Conservation (phyloP, 352 stramenopile genomes). For the Plasmopara muralis region DNA sequence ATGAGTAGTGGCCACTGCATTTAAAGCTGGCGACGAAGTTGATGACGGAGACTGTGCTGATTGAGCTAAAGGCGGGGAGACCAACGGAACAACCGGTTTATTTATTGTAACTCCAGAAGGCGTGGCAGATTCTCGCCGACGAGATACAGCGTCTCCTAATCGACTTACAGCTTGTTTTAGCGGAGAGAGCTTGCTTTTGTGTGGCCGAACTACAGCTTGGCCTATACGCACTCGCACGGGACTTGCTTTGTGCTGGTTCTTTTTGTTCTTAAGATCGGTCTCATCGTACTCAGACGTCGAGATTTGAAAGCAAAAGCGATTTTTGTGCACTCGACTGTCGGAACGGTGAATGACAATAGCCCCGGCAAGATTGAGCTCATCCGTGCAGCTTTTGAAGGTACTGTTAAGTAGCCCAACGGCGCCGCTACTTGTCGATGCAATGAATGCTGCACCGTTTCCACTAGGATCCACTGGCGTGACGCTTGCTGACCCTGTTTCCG, state of each 20-base stretch:
- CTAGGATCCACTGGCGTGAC: constrained; percentile 11
- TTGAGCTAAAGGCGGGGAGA: constrained; percentile 11
- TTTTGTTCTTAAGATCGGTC: constrained; percentile 10
- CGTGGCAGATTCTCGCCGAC: constrained; percentile 20
- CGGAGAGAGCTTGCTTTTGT: constrained; percentile 50
- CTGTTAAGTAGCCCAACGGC: not conserved
- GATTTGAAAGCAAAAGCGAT: constrained; percentile 79
- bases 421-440: constrained; percentile 12
- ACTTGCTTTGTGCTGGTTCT: constrained; percentile 18
- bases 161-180: constrained; percentile 54
- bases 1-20: constrained; percentile 6
- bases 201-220: constrained; percentile 15
- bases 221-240: constrained; percentile 12
- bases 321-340: constrained; percentile 58
- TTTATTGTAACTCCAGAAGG: constrained; percentile 1
- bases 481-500: constrained; percentile 31
- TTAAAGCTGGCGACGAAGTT: constrained; percentile 5
- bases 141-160: constrained; percentile 38
- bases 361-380: constrained; percentile 61
- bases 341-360: constrained; percentile 78
- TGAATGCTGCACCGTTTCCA: constrained; percentile 11
- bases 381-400: constrained; percentile 33
- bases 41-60: constrained; percentile 10
- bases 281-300: constrained; percentile 50
- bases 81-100: constrained; percentile 2